Percentiles rank a stretch among this genome's conserved stretches.
phyloP scores from a whole-genome alignment of 1,139 yeast genomes.

The Saccharomycopsis crataegensis region DNA sequence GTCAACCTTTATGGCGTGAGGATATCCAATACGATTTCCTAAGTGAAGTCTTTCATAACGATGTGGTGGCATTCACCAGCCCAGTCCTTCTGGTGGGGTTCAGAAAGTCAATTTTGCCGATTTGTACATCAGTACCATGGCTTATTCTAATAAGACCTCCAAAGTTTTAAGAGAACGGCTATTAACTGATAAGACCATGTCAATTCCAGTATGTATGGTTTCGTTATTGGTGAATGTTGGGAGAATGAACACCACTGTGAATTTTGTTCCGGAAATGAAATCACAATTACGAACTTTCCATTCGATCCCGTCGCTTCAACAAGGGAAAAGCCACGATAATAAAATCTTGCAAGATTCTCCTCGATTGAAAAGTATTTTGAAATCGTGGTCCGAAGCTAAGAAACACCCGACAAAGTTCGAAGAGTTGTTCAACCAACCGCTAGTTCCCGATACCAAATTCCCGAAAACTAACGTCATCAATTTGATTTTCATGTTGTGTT shows the following conservation, averaged over 20 bases:
- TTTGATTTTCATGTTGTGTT: conserved; percentile 65
- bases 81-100: conserved; percentile 30
- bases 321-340: conserved; percentile 45
- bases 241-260: conserved; percentile 89
- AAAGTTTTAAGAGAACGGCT: conserved; percentile 75
- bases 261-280: conserved; percentile 95
- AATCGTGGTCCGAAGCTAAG: conserved; percentile 62
- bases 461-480: conserved; percentile 64
- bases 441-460: conserved; percentile 24
- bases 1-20: conserved; percentile 83
- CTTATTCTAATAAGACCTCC: conserved; percentile 79
- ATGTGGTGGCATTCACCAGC: conserved; percentile 54
- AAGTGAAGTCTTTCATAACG: conserved; percentile 54
- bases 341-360: conserved; percentile 95
- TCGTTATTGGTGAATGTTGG: conserved; percentile 88
- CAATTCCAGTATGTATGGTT: conserved; percentile 71
- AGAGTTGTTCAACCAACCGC: conserved; percentile 32
- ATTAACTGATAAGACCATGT: conserved; percentile 52
- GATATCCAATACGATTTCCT: conserved; percentile 86
- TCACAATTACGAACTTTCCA: conserved; percentile 89
- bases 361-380: conserved; percentile 77
- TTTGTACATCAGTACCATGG: conserved; percentile 71
- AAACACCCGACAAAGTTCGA: conserved; percentile 45
- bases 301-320: conserved; percentile 85
- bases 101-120: conserved; percentile 71